Percentiles rank a stretch among this genome's conserved stretches.
phyloP scores from a whole-genome alignment of 2,329 filamentous ascomycete species.

The Paraphaeosphaeria sporulosa region DNA sequence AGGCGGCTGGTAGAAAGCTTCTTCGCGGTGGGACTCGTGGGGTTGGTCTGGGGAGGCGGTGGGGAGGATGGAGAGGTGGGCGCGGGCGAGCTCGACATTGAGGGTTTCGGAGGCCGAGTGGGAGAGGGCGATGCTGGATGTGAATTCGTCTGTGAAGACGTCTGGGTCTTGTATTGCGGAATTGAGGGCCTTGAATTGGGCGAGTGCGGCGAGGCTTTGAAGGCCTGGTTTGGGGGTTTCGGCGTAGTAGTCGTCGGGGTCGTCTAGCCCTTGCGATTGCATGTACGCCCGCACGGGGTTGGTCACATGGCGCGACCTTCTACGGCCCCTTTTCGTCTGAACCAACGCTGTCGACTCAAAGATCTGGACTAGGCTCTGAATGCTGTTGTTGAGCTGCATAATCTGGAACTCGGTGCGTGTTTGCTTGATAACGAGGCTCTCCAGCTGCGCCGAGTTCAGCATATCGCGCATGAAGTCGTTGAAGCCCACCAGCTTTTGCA shows the following conservation, averaged over 20 bases:
- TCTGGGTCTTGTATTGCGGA: conserved; percentile 40
- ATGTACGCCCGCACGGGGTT: conserved; percentile 26
- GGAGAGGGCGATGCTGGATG: conserved; percentile 30
- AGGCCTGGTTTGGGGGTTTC: conserved; percentile 17
- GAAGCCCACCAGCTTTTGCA: conserved; percentile 41
- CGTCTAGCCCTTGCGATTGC: conserved; percentile 29
- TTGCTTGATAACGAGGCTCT: conserved; percentile 39
- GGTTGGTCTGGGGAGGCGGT: conserved; percentile 17
- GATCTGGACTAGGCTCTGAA: conserved; percentile 47
- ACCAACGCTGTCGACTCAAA: conserved; percentile 33
- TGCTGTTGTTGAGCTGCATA: conserved; percentile 45
- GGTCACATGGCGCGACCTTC: conserved; percentile 13
- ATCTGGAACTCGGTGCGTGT: conserved; percentile 47
- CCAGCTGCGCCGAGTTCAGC: conserved; percentile 40
- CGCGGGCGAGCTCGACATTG: conserved; percentile 28
- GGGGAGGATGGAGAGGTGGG: conserved; percentile 28
- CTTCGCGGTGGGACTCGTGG: conserved; percentile 35
- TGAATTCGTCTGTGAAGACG: conserved; percentile 37
- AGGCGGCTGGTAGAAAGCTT: conserved; percentile 37
- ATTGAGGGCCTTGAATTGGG: conserved; percentile 47
- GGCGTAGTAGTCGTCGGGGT: conserved; percentile 23
- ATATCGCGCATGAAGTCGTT: conserved; percentile 49
- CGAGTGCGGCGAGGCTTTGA: conserved; percentile 38
- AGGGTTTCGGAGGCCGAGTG: conserved; percentile 30
- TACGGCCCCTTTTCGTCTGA: conserved; percentile 18